Evolutionary conservation across 1,139 yeast species (phyloP), one percentile per base, ranked within the genome.

Genomic region (Taphrina populina): DNA sequence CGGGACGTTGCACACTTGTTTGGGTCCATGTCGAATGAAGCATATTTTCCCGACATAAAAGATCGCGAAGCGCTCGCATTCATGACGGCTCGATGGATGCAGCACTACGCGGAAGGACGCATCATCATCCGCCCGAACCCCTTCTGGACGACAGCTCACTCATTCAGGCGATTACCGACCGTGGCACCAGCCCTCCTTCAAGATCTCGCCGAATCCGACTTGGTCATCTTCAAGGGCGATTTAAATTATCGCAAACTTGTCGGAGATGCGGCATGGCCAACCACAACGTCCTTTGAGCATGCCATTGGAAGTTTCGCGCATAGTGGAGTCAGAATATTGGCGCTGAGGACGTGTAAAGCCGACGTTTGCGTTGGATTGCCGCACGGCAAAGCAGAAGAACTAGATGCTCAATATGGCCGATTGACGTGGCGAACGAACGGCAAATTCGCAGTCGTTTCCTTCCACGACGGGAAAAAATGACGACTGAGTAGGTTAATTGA

Each of bases 331-430:
- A 82, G 81, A 13, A 66, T 87, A 21, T 73, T 88, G 61, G 78
- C 95, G 27, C 76, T 92, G 65, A 80, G 99, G 73, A 92, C 98
- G 2, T 83, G 95, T 70, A 92, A 92, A 70, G 96, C 97, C 0
- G 98, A 94, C 68, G 97, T 90, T n/a, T 83, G 85, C 56, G 95
- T 85, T 52, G 97, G 95, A 61, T 76, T 57, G 13, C 49, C 78
- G 4, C 67, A 64, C 29, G 96, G 96, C 1, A 71, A 79, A 27
- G 84, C 85, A 62, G 90, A 84, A 63, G 74, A 80, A 65, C 75
- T 92, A 49, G 23, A 32, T 46, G 41, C 19, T 23, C 36, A 43
- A 13, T 61, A 61, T 13, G 62, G 60, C 2, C 40, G 35, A 13
- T 19, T 49, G 32, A 26, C 54, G n/a, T 36, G 51, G 7, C 63